A percentile compares a stretch with the other conserved stretches of the same genome.
phyloP scores from a whole-genome alignment of 306 rosid genomes.

The Vachellia pachyceras region DNA sequence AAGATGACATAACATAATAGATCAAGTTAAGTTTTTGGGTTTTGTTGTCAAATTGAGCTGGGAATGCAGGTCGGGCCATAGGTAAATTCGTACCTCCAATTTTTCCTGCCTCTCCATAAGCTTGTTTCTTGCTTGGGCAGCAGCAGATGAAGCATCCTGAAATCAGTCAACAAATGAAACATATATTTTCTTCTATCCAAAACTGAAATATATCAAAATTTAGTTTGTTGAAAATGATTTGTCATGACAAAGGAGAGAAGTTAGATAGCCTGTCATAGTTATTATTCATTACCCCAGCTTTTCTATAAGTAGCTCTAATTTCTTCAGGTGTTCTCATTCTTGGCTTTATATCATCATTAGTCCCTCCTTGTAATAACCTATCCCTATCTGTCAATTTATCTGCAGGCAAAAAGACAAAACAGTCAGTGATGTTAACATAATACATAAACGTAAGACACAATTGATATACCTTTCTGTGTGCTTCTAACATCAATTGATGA shows the following conservation, averaged over 20 bases:
- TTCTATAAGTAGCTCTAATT: conserved; percentile 78
- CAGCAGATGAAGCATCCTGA: conserved; percentile 91
- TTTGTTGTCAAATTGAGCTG: not conserved
- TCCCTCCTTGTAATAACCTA: conserved; percentile 79
- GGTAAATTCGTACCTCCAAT: conserved; percentile 80
- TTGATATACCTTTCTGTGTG: conserved; percentile 57
- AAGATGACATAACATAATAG: conserved; percentile 16
- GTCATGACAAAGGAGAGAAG: conserved; percentile 21
- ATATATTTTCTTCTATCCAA: not conserved
- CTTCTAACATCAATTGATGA: conserved; percentile 58
- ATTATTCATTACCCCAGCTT: conserved; percentile 67
- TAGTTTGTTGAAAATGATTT: not conserved
- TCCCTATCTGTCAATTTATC: conserved; percentile 73
- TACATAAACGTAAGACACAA: conserved; percentile 1
- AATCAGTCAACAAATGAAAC: conserved; percentile 34
- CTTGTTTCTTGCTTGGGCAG: conserved; percentile 82
- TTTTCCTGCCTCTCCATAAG: conserved; percentile 89
- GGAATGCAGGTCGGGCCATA: not conserved
- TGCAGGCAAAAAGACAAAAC: conserved; percentile 44
- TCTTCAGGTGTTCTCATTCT: conserved; percentile 83
- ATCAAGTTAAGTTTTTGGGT: conserved; percentile 16
- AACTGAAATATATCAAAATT: conserved; percentile 32
- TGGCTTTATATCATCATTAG: conserved; percentile 78
- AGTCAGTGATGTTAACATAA: conserved; percentile 22
- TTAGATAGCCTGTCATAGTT: conserved; percentile 2